phyloP scores from a whole-genome alignment of 371 early-diverging fungal genomes.

The Funneliformis caledonium region DNA sequence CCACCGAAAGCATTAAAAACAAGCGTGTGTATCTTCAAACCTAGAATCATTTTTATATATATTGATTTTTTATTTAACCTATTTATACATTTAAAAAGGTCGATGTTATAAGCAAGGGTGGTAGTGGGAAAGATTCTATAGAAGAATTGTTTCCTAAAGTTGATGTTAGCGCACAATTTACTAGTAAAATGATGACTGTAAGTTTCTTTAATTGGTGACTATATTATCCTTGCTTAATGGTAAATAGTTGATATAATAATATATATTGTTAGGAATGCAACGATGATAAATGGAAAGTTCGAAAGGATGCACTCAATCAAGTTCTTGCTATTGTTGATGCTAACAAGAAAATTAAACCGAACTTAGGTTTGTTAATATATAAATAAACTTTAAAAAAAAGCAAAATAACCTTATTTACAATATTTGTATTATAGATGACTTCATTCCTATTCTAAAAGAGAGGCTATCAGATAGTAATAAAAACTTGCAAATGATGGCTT shows the following conservation, averaged over 20 bases:
- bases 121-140: slow-evolving; percentile 58
- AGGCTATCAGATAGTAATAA: slow-evolving; percentile 91
- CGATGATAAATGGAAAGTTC: slow-evolving; percentile 91
- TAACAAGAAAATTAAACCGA: slow-evolving; percentile 85
- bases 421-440: slow-evolving; percentile 57
- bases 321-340: slow-evolving; percentile 73
- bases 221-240: background rate
- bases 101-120: slow-evolving; percentile 23
- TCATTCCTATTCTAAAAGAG: slow-evolving; percentile 78
- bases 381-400: background rate
- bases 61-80: background rate
- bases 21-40: slow-evolving; percentile 42
- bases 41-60: background rate
- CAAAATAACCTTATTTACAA: background rate
- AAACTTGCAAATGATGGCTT: slow-evolving; percentile 75
- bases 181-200: slow-evolving; percentile 50
- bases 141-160: slow-evolving; percentile 90
- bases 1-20: slow-evolving; percentile 77
- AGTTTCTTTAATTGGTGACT: slow-evolving; percentile 33
- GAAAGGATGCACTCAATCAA: slow-evolving; percentile 92
- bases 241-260: background rate
- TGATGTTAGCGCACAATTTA: slow-evolving; percentile 70
- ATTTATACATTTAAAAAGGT: background rate
- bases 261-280: slow-evolving; percentile 62
- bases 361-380: slow-evolving; percentile 54